Percentiles rank a stretch among this genome's conserved stretches.
These are phyloP conservation scores for Candida arabinofermentans DNA, from an alignment of 805 yeast species.

Conservation along the genomic window DNA sequence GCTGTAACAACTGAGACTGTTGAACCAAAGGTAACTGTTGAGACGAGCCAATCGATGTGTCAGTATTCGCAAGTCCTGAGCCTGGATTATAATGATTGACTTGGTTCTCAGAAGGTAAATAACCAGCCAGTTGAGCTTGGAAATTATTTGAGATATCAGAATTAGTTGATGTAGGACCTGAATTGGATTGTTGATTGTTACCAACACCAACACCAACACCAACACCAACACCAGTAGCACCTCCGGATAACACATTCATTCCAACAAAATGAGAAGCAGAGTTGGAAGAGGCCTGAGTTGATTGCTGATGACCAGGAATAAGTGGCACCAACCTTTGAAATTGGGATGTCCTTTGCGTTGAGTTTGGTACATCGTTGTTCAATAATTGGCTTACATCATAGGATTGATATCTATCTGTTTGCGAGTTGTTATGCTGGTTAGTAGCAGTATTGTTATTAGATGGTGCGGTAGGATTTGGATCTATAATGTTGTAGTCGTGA, in stretches of 20 bases:
- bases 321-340: conserved; percentile 3
- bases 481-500: not conserved
- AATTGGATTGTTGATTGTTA: not conserved
- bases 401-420: conserved; percentile 13
- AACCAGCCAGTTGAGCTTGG: conserved; percentile 1
- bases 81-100: conserved; percentile 5
- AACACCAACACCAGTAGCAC: no score
- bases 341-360: conserved; percentile 2
- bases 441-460: not conserved
- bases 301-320: not conserved
- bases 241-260: not conserved
- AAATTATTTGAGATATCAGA: not conserved
- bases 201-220: no score
- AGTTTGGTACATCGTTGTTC: conserved; percentile 3
- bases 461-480: not conserved
- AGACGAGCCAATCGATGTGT: not conserved
- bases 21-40: conserved; percentile 1
- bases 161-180: not conserved
- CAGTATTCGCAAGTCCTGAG: not conserved
- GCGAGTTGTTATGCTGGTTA: conserved; percentile 2
- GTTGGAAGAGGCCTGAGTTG: not conserved
- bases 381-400: conserved; percentile 15
- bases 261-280: not conserved
- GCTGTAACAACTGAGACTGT: not conserved
- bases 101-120: conserved; percentile 6